phyloP scores from a whole-genome alignment of 2,329 filamentous ascomycete species.

The Thermoascus crustaceus region DNA sequence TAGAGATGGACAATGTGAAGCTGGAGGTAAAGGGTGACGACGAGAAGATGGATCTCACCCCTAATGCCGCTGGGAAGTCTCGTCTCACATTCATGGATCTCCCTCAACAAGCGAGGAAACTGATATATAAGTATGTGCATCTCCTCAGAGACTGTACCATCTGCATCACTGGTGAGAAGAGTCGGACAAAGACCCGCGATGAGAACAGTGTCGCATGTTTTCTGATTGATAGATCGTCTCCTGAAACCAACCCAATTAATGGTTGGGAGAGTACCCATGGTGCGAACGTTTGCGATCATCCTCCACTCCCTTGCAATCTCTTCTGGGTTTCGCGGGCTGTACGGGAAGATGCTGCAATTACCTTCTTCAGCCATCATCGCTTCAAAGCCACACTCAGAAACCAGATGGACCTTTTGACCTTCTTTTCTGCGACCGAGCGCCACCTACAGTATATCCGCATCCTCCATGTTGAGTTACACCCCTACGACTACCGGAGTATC shows the following conservation, averaged over 20 bases:
- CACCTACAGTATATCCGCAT: conserved; percentile 9
- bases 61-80: too few species aligned
- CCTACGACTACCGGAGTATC: conserved; percentile 13
- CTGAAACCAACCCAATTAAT: too few species aligned
- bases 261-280: conserved; percentile 8
- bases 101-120: conserved; percentile 12
- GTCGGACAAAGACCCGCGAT: conserved; percentile 4
- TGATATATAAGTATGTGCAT: conserved; percentile 15
- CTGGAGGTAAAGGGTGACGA: conserved; percentile 30
- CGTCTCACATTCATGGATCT: conserved; percentile 14
- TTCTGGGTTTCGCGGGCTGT: conserved; percentile 10
- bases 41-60: conserved; percentile 19
- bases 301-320: conserved; percentile 11
- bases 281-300: conserved; percentile 11
- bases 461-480: conserved; percentile 15
- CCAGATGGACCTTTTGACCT: conserved; percentile 10
- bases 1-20: conserved; percentile 22
- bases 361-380: conserved; percentile 12
- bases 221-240: too few species aligned
- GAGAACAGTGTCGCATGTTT: too few species aligned
- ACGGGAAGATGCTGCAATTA: conserved; percentile 10
- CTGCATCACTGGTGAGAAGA: conserved; percentile 9
- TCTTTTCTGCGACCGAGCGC: conserved; percentile 9
- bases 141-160: conserved; percentile 16
- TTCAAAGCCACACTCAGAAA: conserved; percentile 12